These are phyloP conservation scores for Microstegium vimineum DNA, from an alignment of 176 grass and related monocot species.

Conservation along the genomic window DNA sequence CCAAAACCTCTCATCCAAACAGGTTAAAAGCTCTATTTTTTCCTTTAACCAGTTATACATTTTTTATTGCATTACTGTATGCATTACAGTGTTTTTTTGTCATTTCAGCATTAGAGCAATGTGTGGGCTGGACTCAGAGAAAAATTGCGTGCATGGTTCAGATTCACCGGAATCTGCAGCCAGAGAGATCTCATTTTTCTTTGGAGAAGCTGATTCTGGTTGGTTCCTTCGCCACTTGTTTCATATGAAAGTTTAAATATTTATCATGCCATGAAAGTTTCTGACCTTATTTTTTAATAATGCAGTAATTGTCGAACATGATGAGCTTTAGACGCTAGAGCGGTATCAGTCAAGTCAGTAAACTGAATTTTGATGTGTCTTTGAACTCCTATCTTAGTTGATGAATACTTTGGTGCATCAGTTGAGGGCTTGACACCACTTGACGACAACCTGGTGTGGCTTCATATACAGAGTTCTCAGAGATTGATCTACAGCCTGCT, in stretches of 20 bases:
- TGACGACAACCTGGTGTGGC: too few species aligned
- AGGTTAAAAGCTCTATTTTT: constrained; percentile 38
- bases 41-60: not conserved
- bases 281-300: too few species aligned
- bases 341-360: too few species aligned
- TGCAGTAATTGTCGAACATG: too few species aligned
- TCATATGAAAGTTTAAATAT: not conserved
- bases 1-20: constrained; percentile 71
- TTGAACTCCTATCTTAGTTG: too few species aligned
- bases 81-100: not conserved
- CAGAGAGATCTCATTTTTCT: constrained; percentile 84
- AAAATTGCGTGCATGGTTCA: constrained; percentile 87
- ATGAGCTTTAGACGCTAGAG: too few species aligned
- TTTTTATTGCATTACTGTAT: not conserved
- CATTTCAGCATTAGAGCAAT: constrained; percentile 80
- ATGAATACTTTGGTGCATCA: too few species aligned
- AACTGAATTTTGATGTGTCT: too few species aligned
- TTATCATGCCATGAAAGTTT: too few species aligned
- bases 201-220: constrained; percentile 58
- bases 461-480: too few species aligned
- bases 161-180: constrained; percentile 73
- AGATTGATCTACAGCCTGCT: too few species aligned
- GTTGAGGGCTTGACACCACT: too few species aligned
- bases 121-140: constrained; percentile 60
- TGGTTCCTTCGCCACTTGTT: not conserved